Evolutionary conservation across 306 rosid genomes (phyloP).

Genomic region (Cicer pinnatifidum): DNA sequence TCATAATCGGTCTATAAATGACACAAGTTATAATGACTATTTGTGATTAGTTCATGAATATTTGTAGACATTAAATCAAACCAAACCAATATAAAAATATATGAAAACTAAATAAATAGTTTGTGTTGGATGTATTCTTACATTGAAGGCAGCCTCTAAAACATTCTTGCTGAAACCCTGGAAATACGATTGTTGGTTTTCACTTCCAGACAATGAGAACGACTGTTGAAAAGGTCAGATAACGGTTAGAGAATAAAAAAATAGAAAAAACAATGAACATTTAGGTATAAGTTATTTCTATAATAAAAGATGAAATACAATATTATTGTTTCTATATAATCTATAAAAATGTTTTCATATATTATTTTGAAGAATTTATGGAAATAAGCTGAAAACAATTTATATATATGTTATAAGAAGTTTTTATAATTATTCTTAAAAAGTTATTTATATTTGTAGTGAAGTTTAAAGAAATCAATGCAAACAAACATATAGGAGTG

Average conservation of each 20-base stretch:
- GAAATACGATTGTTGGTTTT: conserved; percentile 31
- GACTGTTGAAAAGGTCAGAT: not conserved
- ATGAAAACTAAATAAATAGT: too few relatives aligned
- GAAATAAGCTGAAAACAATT: too few relatives aligned
- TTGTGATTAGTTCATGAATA: not conserved
- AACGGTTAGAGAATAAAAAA: not conserved
- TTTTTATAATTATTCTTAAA: too few relatives aligned
- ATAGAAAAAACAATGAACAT: too few relatives aligned
- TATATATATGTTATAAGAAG: accelerated
- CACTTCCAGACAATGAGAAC: conserved; percentile 26
- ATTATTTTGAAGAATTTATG: accelerated
- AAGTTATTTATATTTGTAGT: too few relatives aligned
- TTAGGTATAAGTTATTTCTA: too few relatives aligned
- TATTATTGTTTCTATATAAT: too few relatives aligned
- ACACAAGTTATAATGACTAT: not conserved
- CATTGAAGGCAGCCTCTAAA: conserved; percentile 45
- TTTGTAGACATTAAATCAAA: not conserved
- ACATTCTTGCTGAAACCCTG: conserved; percentile 34
- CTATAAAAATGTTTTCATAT: too few relatives aligned
- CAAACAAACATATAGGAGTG: too few relatives aligned
- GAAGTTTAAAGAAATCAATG: too few relatives aligned
- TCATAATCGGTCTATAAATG: conserved; percentile 21
- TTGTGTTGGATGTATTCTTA: not conserved
- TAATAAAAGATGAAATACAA: too few relatives aligned
- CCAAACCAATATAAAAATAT: too few relatives aligned